A percentile compares a stretch with the other conserved stretches of the same genome.
phyloP scores from a whole-genome alignment of 768 basidiomycete genomes.

The Lyophyllum shimeji region DNA sequence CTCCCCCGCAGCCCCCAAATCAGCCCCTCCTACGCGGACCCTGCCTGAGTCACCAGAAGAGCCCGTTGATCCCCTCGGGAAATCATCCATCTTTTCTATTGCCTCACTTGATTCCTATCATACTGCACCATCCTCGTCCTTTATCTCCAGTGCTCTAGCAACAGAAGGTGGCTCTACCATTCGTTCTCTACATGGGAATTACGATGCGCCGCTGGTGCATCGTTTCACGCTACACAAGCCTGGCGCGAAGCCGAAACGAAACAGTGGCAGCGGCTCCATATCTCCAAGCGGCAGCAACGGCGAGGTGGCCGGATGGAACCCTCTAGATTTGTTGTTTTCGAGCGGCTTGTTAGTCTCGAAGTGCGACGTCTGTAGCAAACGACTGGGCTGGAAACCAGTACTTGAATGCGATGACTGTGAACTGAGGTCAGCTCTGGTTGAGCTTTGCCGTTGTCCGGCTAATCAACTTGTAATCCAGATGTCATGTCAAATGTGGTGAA shows the following conservation, averaged over 20 bases:
- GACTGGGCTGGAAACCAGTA: slow-evolving; percentile 84
- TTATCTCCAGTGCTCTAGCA: slow-evolving; percentile 56
- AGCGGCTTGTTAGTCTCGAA: slow-evolving; percentile 70
- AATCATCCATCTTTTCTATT: slow-evolving; percentile 53
- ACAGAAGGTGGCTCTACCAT: slow-evolving; percentile 80
- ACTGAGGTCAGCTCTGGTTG: slow-evolving; percentile 46
- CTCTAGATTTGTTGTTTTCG: slow-evolving; percentile 76
- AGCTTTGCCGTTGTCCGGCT: slow-evolving; percentile 3
- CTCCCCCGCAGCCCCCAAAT: slow-evolving; percentile 17
- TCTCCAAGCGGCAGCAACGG: slow-evolving; percentile 29
- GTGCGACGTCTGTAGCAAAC: slow-evolving; percentile 81
- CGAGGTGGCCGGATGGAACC: slow-evolving; percentile 59
- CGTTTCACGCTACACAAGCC: slow-evolving; percentile 88
- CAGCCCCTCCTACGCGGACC: slow-evolving; percentile 17
- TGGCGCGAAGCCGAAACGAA: slow-evolving; percentile 57
- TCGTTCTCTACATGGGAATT: slow-evolving; percentile 40
- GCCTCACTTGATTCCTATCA: slow-evolving; percentile 63
- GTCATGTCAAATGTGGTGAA: slow-evolving; percentile 89
- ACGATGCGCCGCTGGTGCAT: slow-evolving; percentile 59
- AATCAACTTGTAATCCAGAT: slow-evolving; percentile 36
- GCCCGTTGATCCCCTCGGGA: slow-evolving; percentile 36
- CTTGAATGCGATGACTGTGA: slow-evolving; percentile 91
- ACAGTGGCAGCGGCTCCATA: slow-evolving; percentile 31
- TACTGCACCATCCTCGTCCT: slow-evolving; percentile 56
- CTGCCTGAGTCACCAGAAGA: slow-evolving; percentile 11